Evolutionary conservation across 768 basidiomycete genomes (phyloP).

Genomic region (Suillus brevipes): DNA sequence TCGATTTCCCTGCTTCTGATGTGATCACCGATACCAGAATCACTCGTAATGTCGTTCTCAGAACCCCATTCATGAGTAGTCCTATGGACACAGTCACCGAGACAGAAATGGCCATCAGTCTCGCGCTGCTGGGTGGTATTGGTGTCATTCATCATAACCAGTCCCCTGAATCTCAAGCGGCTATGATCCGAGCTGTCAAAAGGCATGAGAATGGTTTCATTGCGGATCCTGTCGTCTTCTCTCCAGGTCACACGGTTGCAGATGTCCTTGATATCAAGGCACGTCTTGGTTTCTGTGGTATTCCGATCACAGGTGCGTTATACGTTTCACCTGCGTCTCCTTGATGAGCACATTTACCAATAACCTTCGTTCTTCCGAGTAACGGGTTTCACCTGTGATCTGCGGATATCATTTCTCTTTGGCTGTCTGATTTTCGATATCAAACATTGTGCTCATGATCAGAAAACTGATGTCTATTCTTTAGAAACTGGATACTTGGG

Average conservation of each 20-base stretch:
- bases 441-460: conserved; percentile 5
- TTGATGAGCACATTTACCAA: conserved; percentile 48
- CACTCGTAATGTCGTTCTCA: conserved; percentile 87
- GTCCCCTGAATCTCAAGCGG: conserved; percentile 78
- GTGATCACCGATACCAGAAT: conserved; percentile 84
- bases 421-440: conserved; percentile 20
- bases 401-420: conserved; percentile 54
- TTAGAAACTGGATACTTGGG: conserved; percentile 85
- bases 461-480: conserved; percentile 20
- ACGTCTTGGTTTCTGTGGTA: conserved; percentile 90
- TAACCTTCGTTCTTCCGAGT: conserved; percentile 92
- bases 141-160: conserved; percentile 99
- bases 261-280: conserved; percentile 94
- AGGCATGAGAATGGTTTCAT: conserved; percentile 99
- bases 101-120: conserved; percentile 86
- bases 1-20: conserved; percentile 83
- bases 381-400: conserved; percentile 71
- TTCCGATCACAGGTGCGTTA: conserved; percentile 94
- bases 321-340: conserved; percentile 5
- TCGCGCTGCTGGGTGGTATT: conserved; percentile 95
- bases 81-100: conserved; percentile 99
- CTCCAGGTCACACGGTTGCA: conserved; percentile 73
- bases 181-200: conserved; percentile 97
- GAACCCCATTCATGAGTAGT: conserved; percentile 95
- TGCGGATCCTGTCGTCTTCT: conserved; percentile 87